phyloP scores from a whole-genome alignment of 2,329 filamentous ascomycete species.

The Talaromyces sp. region DNA sequence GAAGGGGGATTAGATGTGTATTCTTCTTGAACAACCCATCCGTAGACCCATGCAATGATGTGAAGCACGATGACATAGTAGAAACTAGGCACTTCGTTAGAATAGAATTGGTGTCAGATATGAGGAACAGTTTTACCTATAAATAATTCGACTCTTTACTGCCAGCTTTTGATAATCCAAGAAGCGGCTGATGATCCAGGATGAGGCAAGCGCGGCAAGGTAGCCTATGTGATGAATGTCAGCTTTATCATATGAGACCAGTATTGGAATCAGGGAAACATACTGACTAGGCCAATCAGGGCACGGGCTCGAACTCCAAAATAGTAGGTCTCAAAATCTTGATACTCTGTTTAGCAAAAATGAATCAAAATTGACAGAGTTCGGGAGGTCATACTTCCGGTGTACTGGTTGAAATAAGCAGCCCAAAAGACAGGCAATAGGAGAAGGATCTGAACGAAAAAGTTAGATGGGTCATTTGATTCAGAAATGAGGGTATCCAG shows the following conservation, averaged over 20 bases:
- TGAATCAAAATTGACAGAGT: background rate
- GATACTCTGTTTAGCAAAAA: slow-evolving; percentile 2
- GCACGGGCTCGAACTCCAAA: slow-evolving; percentile 52
- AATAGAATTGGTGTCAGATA: background rate
- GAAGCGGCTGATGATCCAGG: slow-evolving; percentile 49
- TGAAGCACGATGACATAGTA: slow-evolving; percentile 52
- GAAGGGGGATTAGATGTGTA: slow-evolving; percentile 48
- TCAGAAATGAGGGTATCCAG: background rate
- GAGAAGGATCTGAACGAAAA: slow-evolving; percentile 37
- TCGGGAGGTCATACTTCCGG: slow-evolving; percentile 29
- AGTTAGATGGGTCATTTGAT: slow-evolving; percentile 22
- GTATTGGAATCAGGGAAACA: background rate
- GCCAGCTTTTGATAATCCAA: slow-evolving; percentile 47
- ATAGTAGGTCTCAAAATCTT: slow-evolving; percentile 56
- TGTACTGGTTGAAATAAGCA: slow-evolving; percentile 50
- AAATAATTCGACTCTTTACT: slow-evolving; percentile 47
- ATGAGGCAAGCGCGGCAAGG: slow-evolving; percentile 48
- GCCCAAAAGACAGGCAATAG: slow-evolving; percentile 50
- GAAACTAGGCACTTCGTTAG: slow-evolving; percentile 31
- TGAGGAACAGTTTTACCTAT: slow-evolving; percentile 22
- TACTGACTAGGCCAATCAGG: slow-evolving; percentile 50
- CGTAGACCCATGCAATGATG: slow-evolving; percentile 55
- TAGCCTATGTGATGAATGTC: slow-evolving; percentile 27
- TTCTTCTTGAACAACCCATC: slow-evolving; percentile 57
- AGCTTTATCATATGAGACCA: background rate